Conservation (phyloP, 1,284 basidiomycete species). For the Sporisorium exsertum region DNA sequence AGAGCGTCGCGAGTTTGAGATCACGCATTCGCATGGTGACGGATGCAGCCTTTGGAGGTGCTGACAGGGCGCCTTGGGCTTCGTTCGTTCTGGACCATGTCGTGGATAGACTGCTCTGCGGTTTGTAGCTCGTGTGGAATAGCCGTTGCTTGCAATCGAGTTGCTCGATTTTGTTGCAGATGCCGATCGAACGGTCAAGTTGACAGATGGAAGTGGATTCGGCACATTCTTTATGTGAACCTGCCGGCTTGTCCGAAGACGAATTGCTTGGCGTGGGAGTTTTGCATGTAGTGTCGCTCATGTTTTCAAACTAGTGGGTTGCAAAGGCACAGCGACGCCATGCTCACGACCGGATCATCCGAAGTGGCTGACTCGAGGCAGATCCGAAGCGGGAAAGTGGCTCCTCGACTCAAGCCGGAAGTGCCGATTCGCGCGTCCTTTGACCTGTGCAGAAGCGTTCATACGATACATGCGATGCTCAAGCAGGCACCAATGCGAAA, state of each 20-base stretch:
- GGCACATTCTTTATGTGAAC: neutral
- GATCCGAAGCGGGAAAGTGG: neutral
- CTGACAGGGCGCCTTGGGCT: conserved; percentile 24
- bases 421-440: neutral
- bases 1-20: neutral
- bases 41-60: conserved; percentile 28
- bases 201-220: neutral
- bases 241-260: neutral
- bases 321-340: neutral
- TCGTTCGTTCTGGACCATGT: conserved; percentile 25
- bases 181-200: neutral
- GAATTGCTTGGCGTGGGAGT: neutral
- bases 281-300: too few relatives aligned
- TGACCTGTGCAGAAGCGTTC: neutral
- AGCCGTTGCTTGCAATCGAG: neutral
- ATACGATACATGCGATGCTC: too few relatives aligned
- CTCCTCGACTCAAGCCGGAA: neutral
- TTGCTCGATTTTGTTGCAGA: neutral
- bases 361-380: neutral
- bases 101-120: conserved; percentile 3
- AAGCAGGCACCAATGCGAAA: too few relatives aligned
- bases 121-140: neutral
- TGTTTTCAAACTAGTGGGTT: too few relatives aligned
- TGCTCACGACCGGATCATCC: neutral
- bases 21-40: conserved; percentile 14